Evolutionary conservation across 768 basidiomycete genomes (phyloP), one percentile per base, ranked within the genome.

Genomic region (Sporobolomyces roseus): DNA sequence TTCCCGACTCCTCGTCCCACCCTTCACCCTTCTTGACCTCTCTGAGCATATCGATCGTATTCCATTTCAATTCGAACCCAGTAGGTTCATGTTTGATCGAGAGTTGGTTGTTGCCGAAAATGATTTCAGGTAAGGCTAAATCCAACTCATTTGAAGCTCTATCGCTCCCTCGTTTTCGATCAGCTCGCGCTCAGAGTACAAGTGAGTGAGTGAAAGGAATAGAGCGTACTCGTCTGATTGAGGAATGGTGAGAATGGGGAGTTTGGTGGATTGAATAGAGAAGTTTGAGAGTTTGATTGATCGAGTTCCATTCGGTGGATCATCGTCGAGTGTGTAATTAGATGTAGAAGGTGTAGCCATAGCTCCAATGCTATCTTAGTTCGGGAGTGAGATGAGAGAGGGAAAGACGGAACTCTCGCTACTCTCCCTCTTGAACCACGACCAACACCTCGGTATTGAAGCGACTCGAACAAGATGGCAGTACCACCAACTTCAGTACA

Each of bases 61-160:
- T 83, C 77, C 96, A 93, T 0, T 80, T 75, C 64, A 88, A 85
- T 58, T 78, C 80, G 83, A 88, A 88, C 16, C 85, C 85, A 12
- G 84, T 85, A 0, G 84, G 78, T 30, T 77, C 80, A 74, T 97
- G 90, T 36, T 83, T 81, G 30, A 98, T 79, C 5, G 82, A 80
- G 13, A 99, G 82, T 21, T 77, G 77, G 78, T 98, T 98, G 78
- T 84, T 85, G 8, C 92, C 93, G 75, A 97, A 98, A 0, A 90
- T 92, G 91, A 98, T 98, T 78, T 99, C 96, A 3, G 96, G 96
- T 2, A 94, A 79, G 0, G 94, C 90, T 30, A 98, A 82, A 3
- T 87, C 86, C 25, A 81, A 72, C 3, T 66, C 63, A n/a, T 75
- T 77, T 30, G 79, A 76, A 0, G 76, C 78, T 17, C 80, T 81